These are phyloP conservation scores for Xylariaceae sp. DNA, from an alignment of 2,329 filamentous ascomycete genomes.

Conservation along the genomic window DNA sequence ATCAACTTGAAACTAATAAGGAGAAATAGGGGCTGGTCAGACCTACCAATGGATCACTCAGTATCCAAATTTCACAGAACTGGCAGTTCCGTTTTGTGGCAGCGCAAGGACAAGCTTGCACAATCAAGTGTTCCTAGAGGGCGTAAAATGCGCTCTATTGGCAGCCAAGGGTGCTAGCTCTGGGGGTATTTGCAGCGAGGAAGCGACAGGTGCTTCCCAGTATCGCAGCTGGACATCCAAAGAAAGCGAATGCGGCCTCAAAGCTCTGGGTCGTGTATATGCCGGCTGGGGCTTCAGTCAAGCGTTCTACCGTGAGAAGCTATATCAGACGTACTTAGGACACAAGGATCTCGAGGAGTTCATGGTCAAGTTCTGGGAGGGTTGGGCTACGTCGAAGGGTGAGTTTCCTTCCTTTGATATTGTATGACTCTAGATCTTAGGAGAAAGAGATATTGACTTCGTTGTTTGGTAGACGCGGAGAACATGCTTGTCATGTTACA, in stretches of 20 bases:
- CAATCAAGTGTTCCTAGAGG: constrained; percentile 66
- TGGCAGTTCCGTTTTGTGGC: constrained; percentile 68
- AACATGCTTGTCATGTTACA: constrained; percentile 75
- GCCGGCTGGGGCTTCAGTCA: constrained; percentile 83
- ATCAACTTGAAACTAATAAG: not conserved
- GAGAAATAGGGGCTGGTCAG: constrained; percentile 58
- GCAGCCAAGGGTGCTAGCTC: constrained; percentile 58
- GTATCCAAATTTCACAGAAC: constrained; percentile 67
- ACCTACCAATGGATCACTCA: constrained; percentile 66
- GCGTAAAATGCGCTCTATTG: constrained; percentile 61
- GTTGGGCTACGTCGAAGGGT: constrained; percentile 71
- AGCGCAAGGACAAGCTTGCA: constrained; percentile 66
- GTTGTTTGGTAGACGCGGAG: constrained; percentile 59
- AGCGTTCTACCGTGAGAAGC: constrained; percentile 72
- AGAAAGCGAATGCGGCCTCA: constrained; percentile 56
- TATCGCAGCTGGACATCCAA: constrained; percentile 54
- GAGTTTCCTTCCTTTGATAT: constrained; percentile 1
- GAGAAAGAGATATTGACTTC: not conserved
- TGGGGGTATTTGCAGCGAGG: constrained; percentile 52
- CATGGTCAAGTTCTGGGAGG: constrained; percentile 75
- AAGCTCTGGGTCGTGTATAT: constrained; percentile 74
- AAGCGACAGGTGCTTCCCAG: constrained; percentile 41
- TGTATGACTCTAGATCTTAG: not conserved
- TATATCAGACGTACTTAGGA: constrained; percentile 67
- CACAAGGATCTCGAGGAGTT: constrained; percentile 74